A percentile compares a stretch with the other conserved stretches of the same genome.
phyloP scores from a whole-genome alignment of 345 rosid species.

The Mercurialis annua region DNA sequence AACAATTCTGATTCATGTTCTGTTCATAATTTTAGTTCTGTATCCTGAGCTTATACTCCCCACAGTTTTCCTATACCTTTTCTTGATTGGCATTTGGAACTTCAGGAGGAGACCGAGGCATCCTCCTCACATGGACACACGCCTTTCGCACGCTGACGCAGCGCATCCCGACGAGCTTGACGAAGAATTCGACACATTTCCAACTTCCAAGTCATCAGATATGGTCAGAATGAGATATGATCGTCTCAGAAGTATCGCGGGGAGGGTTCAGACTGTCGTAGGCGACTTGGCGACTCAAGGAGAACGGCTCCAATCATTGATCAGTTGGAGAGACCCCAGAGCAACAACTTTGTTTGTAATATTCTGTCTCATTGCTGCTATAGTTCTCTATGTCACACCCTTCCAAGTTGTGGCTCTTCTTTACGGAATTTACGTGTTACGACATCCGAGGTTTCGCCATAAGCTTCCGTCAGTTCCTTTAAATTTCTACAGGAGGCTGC shows the following conservation, averaged over 20 bases:
- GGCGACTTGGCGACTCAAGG: constrained; percentile 35
- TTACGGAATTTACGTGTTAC: constrained; percentile 21
- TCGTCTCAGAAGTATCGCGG: constrained; percentile 30
- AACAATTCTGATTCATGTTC: constrained; percentile 29
- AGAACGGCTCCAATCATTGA: constrained; percentile 28
- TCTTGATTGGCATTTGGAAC: constrained; percentile 30
- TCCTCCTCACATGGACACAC: constrained; percentile 31
- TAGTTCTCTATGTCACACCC: constrained; percentile 30
- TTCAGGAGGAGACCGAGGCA: constrained; percentile 28
- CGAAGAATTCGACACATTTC: constrained; percentile 29
- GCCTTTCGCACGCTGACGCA: constrained; percentile 28
- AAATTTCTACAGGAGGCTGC: constrained; percentile 33
- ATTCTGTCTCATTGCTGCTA: constrained; percentile 28
- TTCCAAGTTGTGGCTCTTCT: constrained; percentile 28
- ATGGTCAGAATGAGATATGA: constrained; percentile 28
- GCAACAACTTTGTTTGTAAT: constrained; percentile 29
- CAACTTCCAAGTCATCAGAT: constrained; percentile 25
- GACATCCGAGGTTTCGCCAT: constrained; percentile 33
- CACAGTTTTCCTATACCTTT: constrained; percentile 30
- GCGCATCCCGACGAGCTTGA: constrained; percentile 31
- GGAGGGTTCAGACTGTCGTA: constrained; percentile 31
- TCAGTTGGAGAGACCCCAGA: constrained; percentile 37
- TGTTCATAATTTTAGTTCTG: constrained; percentile 29
- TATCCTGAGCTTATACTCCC: constrained; percentile 33
- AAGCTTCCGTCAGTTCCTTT: constrained; percentile 33